phyloP scores from a whole-genome alignment of 768 basidiomycete species.

The Tulasnella sp. region DNA sequence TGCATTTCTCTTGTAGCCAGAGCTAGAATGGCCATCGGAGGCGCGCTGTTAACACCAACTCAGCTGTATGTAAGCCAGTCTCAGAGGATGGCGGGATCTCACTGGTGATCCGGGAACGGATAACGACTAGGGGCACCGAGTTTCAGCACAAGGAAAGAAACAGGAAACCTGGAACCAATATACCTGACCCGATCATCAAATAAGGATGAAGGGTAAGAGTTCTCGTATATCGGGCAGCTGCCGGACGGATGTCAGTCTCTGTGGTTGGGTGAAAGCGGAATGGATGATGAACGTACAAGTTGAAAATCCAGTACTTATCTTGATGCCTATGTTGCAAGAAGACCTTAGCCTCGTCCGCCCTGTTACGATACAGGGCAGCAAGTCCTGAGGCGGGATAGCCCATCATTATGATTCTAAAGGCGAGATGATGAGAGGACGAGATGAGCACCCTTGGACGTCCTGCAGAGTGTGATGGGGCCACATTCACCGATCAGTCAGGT shows the following conservation, averaged over 20 bases:
- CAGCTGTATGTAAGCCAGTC: too few relatives aligned
- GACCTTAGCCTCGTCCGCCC: slow-evolving; percentile 56
- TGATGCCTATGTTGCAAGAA: slow-evolving; percentile 67
- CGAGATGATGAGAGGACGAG: not conserved
- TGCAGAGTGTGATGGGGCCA: too few relatives aligned
- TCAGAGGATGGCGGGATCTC: too few relatives aligned
- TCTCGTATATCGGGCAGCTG: slow-evolving; percentile 64
- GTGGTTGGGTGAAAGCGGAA: not conserved
- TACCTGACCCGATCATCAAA: slow-evolving; percentile 58
- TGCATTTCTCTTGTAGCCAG: slow-evolving; percentile 64
- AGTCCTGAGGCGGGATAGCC: slow-evolving; percentile 76
- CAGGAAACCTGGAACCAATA: not conserved
- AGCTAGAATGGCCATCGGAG: slow-evolving; percentile 63
- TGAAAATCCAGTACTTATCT: slow-evolving; percentile 78
- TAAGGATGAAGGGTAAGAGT: slow-evolving; percentile 56
- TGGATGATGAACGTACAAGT: slow-evolving; percentile 40
- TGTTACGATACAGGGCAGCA: slow-evolving; percentile 72
- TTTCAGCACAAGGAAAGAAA: not conserved
- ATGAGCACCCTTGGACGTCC: too few relatives aligned
- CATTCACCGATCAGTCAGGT: slow-evolving; percentile 15
- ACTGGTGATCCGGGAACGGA: slow-evolving; percentile 89
- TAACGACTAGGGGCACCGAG: slow-evolving; percentile 37
- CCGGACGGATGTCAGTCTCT: not conserved
- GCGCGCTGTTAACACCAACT: too few relatives aligned
- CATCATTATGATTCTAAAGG: slow-evolving; percentile 24